Evolutionary conservation across 371 early-diverging fungal species (phyloP), one percentile per base, ranked within the genome.

Genomic region (Chytridiales sp.): DNA sequence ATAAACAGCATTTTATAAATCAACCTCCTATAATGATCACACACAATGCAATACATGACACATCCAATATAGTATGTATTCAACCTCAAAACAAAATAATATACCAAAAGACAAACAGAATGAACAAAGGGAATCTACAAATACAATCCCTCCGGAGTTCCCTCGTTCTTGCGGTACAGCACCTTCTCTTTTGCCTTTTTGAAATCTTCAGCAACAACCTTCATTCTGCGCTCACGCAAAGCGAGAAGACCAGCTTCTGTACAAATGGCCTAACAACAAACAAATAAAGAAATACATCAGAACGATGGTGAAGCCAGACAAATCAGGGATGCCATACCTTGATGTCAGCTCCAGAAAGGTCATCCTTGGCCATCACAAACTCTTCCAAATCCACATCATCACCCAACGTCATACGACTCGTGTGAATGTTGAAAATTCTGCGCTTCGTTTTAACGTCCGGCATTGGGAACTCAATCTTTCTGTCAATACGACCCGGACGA

Each of bases 391-490:
- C 94, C 15, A 99, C 99, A 76, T 97, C 97, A 36, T 90, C 91
- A 27, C 93, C 88, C 17, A 99, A 78, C 9, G 94, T 98, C 99
- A 99, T 99, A 64, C 93, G 87, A 50, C 89, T 79, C 21, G 99
- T 99, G 73, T 99, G 99, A 62, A 99, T 99, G 66, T 89, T 86
- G 79, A 99, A 99, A 69, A 99, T 99, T 49, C 94, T 87, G 51
- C 97, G 88, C 84, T 98, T 99, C 31, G 99, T 98, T 77, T 95
- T 97, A 49, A 94, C 89, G 72, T 99, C 98, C 8, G 99, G 99
- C 69, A 99, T 71, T 17, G 98, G 97, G 88, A 99, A 99, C 75
- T 99, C 99, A 60, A 99, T 99, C 83, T 99, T 99, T 64, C 99
- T 91, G 74, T 99, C 99, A 69, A 99, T 99, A 83, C 99, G 92